Base-by-base conservation (phyloP, 2,329 filamentous ascomycete species). In the Pleomassaria siparia region DNA sequence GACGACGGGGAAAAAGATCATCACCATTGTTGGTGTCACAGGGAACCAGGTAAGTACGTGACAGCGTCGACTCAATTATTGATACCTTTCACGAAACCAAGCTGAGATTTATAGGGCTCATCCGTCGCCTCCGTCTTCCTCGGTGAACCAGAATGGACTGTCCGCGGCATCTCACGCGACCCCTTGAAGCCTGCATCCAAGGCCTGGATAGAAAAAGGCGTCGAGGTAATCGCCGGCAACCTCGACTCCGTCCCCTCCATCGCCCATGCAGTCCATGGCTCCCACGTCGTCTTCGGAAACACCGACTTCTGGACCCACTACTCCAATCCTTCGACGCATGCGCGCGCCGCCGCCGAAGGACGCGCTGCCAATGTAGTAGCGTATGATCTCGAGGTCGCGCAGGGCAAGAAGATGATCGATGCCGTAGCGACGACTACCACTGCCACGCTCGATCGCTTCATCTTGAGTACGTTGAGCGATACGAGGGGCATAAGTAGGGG, bases 131-230 rank as follows among this genome's bases (percentile, higher is more conserved):
- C 53, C 13, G 41, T 50, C 30, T 68, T 66, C 53, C 52, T 60
- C 42, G 24, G 46, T 12, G 46, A 54, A n/a, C 46, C 57, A 5
- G 52, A 43, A 35, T 64, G 58, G 54, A 54, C 53, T 26, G 47
- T 72, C 46, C 64, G 67, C 12, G 69, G 66, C 47, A 56, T 77
- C 16, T 76, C 76, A 28, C 75, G 77, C 41, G 72, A 77, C 52
- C 67, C 72, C 0, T 56, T 59, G 42, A 66, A 70, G 15, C 40
- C 58, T 5, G 70, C 70, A 26, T 63, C 71, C 8, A 55, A 68
- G 29, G 61, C 44, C 15, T 64, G 67, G 46, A 52, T 52, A 15
- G 22, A 45, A 24, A 35, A 56, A 40, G 58, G 58, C 29, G 58
- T 56, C 21, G 52, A 60, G 21, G 24, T 63, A n/a, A 44, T 60